phyloP scores from a whole-genome alignment of 2,329 filamentous ascomycete genomes.

The Diaporthe batatas region DNA sequence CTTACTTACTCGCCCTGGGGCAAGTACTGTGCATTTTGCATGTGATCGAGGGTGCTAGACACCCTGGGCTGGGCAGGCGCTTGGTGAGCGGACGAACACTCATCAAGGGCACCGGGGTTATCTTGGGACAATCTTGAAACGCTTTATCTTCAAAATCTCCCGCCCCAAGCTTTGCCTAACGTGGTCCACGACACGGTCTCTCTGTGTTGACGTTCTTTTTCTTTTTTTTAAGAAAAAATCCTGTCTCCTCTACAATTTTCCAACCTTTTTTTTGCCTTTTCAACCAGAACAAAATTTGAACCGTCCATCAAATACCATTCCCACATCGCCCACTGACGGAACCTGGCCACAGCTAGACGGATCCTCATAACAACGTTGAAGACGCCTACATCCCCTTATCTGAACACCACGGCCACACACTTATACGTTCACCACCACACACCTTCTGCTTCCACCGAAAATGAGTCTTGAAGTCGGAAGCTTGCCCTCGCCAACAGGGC shows the following conservation, averaged over 20 bases:
- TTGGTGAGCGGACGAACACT: background rate
- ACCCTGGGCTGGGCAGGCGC: slow-evolving; percentile 8
- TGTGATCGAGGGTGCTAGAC: slow-evolving; percentile 34
- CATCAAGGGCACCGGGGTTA: background rate
- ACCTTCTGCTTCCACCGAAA: background rate
- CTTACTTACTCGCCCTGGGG: too few species aligned
- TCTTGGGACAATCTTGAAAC: slow-evolving; percentile 41
- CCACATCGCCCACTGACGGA: too few species aligned
- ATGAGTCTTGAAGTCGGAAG: slow-evolving; percentile 40
- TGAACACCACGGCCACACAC: background rate
- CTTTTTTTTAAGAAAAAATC: too few species aligned
- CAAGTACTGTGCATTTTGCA: slow-evolving; percentile 24
- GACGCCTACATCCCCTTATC: background rate
- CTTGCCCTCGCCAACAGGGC: slow-evolving; percentile 38
- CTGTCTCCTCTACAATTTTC: background rate
- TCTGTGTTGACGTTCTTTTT: too few species aligned
- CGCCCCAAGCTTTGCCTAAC: background rate
- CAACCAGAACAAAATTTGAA: slow-evolving; percentile 11
- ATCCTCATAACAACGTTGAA: too few species aligned
- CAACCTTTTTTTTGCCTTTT: background rate
- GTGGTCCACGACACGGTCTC: background rate
- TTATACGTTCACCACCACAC: background rate
- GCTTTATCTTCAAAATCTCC: slow-evolving; percentile 15
- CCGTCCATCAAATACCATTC: background rate
- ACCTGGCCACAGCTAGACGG: background rate